Evolutionary conservation across 2,329 filamentous ascomycete species (phyloP), one percentile per base, ranked within the genome.

Genomic region (Fusarium brachygibbosum): DNA sequence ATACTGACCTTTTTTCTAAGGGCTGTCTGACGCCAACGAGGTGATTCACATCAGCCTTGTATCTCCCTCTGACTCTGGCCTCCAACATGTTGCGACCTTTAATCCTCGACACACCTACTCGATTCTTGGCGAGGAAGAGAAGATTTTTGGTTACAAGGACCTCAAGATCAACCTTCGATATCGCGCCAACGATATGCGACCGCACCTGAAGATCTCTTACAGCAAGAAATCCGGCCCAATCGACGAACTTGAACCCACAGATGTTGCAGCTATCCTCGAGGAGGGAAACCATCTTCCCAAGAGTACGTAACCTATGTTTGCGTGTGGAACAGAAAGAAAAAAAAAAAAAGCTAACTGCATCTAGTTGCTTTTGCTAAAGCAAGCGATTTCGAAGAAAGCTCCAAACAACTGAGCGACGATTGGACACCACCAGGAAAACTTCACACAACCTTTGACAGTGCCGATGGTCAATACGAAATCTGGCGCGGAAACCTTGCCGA

Each of bases 51-150:
- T 93, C 73, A 88, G 86, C 53, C 83, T 92, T 35, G 81, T 88
- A 19, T 81, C 82, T 40, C 83, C 86, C 13, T 79, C 82, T 8
- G 78, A 82, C 19, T 79, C 80, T 10, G 83, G 83, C 68, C 76
- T 86, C 50, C 88, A 87, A 73, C 87, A 85, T 32, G 81, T 91
- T 71, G 85, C 87, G 28, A 86, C 87, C 29, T 98, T 99, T 79
- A 86, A 93, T 64, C 97, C 96, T 0, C 87, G 88, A 76, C 97
- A 94, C 78, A 98, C 95, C 19, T 97, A 98, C 79, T 84, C 93
- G 2, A 91, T 99, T 68, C 98, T 98, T 73, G 93, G 93, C 75
- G 91, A 98, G n/a, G 91, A 96, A 11, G 94, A 99, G 79, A 87
- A 86, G 31, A 95, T 98, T 69, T 94, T 97, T 74, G 95, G 95